Percentiles rank a stretch among this genome's conserved stretches.
These are phyloP conservation scores for Alternaria alternata DNA, from an alignment of 2,329 filamentous ascomycete genomes.

Conservation along the genomic window DNA sequence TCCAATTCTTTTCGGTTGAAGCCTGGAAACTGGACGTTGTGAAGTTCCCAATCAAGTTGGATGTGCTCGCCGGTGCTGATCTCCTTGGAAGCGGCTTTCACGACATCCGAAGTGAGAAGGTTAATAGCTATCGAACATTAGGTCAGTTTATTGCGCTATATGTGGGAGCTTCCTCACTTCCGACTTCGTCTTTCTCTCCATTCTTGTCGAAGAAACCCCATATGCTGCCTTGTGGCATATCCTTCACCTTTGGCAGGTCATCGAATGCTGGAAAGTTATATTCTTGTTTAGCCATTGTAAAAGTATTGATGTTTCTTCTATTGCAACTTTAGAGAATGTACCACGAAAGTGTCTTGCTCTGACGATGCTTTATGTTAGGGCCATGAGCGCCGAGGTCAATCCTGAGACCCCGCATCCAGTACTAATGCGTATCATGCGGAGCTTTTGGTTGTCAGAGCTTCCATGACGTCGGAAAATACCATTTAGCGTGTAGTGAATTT, in stretches of 20 bases:
- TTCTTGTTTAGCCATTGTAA: conserved; percentile 18
- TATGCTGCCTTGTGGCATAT: conserved; percentile 44
- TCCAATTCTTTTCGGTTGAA: conserved; percentile 61
- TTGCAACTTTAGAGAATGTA: neutral
- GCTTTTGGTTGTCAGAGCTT: neutral
- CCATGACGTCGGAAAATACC: conserved; percentile 6
- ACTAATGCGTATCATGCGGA: neutral
- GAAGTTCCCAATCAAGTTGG: conserved; percentile 64
- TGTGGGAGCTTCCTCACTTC: conserved; percentile 49
- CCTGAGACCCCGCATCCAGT: conserved; percentile 6
- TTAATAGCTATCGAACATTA: conserved; percentile 45
- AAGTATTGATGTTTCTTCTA: neutral
- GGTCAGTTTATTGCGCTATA: neutral
- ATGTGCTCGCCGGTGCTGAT: conserved; percentile 62
- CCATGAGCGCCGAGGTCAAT: conserved; percentile 1
- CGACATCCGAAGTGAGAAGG: conserved; percentile 61
- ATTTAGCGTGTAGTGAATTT: neutral
- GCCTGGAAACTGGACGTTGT: conserved; percentile 64
- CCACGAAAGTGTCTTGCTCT: neutral
- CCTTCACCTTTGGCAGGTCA: conserved; percentile 41
- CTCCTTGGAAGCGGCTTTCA: conserved; percentile 59
- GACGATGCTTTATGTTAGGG: neutral
- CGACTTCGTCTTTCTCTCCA: conserved; percentile 60
- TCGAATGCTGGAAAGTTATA: conserved; percentile 45
- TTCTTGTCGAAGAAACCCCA: conserved; percentile 48